Evolutionary conservation across 2,329 filamentous ascomycete species (phyloP).

Genomic region (Neopestalotiopsis sp.): DNA sequence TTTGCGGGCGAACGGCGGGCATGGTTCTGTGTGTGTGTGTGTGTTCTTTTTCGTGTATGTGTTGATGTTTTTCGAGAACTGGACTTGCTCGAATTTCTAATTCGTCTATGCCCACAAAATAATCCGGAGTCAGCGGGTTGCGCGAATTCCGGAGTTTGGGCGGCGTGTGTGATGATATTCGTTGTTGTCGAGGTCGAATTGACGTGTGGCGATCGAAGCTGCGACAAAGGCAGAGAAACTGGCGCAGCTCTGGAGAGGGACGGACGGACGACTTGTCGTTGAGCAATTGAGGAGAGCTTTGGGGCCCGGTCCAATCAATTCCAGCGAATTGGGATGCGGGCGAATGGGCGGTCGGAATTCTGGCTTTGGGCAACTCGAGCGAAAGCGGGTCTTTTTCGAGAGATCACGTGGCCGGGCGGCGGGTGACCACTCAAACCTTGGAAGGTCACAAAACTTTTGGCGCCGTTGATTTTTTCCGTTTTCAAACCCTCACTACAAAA

Average conservation of each 20-base stretch:
- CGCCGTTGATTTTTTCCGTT: slow-evolving; percentile 5
- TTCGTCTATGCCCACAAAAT: not conserved
- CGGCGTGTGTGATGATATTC: no score
- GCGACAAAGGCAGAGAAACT: not conserved
- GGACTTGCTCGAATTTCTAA: not conserved
- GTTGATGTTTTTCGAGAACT: not conserved
- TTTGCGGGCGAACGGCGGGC: slow-evolving; percentile 33
- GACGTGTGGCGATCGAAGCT: not conserved
- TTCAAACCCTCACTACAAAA: slow-evolving; percentile 7
- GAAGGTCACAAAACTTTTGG: not conserved
- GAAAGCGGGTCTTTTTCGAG: not conserved
- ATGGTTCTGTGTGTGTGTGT: slow-evolving; percentile 22
- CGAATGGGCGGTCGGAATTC: slow-evolving; percentile 4
- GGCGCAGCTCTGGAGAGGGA: not conserved
- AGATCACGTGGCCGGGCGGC: slow-evolving; percentile 6
- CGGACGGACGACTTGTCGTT: not conserved
- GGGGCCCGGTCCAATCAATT: not conserved
- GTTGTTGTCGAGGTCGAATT: no score
- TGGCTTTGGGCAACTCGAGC: not conserved
- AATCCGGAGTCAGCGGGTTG: not conserved
- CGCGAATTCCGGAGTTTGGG: not conserved
- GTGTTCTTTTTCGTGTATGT: not conserved
- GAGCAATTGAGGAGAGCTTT: slow-evolving; percentile 18
- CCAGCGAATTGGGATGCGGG: slow-evolving; percentile 1
- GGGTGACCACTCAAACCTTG: not conserved